Percentiles rank a stretch among this genome's conserved stretches.
Conservation (phyloP, 495 filamentous ascomycete species). For the Cladorrhinum samala region DNA sequence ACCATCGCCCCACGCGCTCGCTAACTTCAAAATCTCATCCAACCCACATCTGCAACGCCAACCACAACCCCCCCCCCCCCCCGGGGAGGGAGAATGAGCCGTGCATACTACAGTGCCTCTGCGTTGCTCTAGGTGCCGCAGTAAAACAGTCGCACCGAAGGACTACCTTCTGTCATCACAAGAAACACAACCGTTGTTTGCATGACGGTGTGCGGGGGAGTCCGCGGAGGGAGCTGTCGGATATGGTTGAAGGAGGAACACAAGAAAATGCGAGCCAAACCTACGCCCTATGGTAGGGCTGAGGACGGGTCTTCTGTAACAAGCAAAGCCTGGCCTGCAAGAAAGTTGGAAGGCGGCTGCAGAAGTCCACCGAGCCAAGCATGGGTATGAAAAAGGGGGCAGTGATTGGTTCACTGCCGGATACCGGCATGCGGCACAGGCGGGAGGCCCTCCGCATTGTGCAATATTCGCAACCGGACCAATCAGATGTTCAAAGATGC, state of each 20-base stretch:
- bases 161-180: too few species aligned
- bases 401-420: slow-evolving; percentile 5
- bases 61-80: background rate
- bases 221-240: background rate
- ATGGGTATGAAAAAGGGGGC: background rate
- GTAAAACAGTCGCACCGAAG: too few species aligned
- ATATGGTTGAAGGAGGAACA: background rate
- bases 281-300: background rate
- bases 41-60: background rate
- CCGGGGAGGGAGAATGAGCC: background rate
- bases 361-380: background rate
- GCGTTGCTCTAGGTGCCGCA: background rate
- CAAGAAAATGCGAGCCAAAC: background rate
- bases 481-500: background rate
- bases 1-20: background rate
- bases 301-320: background rate
- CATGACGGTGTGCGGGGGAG: background rate
- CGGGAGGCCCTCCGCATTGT: slow-evolving; percentile 1
- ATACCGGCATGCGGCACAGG: slow-evolving; percentile 7
- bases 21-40: background rate
- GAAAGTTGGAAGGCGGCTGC: background rate
- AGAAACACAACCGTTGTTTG: background rate
- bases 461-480: slow-evolving; percentile 9
- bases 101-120: background rate
- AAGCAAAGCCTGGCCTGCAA: background rate